These are phyloP conservation scores for Rehmannia glutinosa DNA, from an alignment of 257 asterid species.

Conservation along the genomic window DNA sequence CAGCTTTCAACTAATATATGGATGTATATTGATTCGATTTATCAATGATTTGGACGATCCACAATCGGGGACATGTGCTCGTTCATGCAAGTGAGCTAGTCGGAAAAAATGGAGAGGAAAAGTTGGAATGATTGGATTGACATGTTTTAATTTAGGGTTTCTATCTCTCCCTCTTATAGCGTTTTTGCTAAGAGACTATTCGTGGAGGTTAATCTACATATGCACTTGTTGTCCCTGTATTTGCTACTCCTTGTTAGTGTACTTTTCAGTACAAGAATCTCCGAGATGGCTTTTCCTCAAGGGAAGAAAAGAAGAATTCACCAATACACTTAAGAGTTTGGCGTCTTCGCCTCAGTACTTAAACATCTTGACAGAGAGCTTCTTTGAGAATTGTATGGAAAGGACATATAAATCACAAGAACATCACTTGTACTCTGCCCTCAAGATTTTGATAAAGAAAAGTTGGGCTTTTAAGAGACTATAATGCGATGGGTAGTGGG, in stretches of 20 bases:
- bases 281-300: conserved; percentile 43
- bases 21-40: conserved; percentile 35
- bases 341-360: too few relatives aligned
- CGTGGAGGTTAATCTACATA: conserved; percentile 44
- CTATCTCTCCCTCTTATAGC: conserved; percentile 35
- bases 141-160: conserved; percentile 41
- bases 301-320: conserved; percentile 19
- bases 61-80: conserved; percentile 37
- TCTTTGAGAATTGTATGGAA: not conserved
- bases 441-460: not conserved
- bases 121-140: conserved; percentile 40
- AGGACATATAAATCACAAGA: not conserved
- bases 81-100: conserved; percentile 48
- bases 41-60: conserved; percentile 36
- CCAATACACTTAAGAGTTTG: not conserved
- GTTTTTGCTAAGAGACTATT: conserved; percentile 20
- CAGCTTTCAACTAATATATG: conserved; percentile 40
- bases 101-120: conserved; percentile 39
- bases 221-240: conserved; percentile 28
- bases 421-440: not conserved
- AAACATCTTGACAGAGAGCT: too few relatives aligned
- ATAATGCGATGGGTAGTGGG: not conserved
- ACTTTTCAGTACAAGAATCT: conserved; percentile 36
- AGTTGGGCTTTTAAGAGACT: conserved; percentile 10
- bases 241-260: conserved; percentile 30